Evolutionary conservation across 2,329 filamentous ascomycete genomes (phyloP).

Genomic region (Diaporthe sp.): DNA sequence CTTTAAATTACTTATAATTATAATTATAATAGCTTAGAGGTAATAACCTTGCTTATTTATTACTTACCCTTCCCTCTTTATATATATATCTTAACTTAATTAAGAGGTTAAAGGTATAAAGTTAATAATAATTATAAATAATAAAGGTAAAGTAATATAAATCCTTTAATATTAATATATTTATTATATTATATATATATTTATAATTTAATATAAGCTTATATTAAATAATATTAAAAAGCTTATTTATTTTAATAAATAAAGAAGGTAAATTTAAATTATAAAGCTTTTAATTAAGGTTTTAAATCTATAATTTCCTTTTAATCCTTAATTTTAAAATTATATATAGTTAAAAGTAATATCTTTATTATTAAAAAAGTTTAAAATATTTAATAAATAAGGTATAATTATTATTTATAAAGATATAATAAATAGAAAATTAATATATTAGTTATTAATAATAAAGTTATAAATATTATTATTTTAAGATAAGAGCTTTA

Average conservation of each 20-base stretch:
- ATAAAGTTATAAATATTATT: not conserved
- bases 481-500: not conserved
- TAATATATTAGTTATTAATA: not conserved
- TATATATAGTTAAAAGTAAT: not conserved
- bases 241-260: not conserved
- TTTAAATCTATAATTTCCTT: not conserved
- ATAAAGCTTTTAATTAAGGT: not conserved
- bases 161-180: not conserved
- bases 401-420: not conserved
- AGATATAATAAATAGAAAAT: not conserved
- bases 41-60: not conserved
- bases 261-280: not conserved
- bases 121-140: not conserved
- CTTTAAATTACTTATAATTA: no score
- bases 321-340: not conserved
- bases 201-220: not conserved
- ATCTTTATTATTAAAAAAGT: not conserved
- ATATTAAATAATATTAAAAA: not conserved
- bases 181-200: not conserved
- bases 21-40: no score
- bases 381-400: not conserved
- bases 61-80: accelerated
- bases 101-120: not conserved
- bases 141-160: not conserved
- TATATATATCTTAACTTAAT: not conserved